phyloP scores from a whole-genome alignment of 1,284 basidiomycete genomes.

The Malassezia furfur region DNA sequence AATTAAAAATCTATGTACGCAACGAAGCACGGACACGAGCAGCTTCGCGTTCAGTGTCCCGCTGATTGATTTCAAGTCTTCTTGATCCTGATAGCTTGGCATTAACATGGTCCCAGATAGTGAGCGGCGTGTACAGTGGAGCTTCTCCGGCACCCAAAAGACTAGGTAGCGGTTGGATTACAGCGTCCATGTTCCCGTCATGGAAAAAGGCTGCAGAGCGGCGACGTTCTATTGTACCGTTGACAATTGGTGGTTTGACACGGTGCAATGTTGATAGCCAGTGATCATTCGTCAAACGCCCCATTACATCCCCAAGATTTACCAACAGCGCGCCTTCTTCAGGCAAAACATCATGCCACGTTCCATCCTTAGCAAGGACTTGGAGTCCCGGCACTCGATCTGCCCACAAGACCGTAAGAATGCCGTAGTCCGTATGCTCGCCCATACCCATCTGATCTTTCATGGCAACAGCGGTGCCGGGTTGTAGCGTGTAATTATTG shows the following conservation, averaged over 20 bases:
- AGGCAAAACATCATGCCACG: not conserved
- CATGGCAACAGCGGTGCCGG: not conserved
- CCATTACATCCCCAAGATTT: not conserved
- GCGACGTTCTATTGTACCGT: not conserved
- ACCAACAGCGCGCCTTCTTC: not conserved
- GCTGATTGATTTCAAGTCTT: not conserved
- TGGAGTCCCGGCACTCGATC: not conserved
- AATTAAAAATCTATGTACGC: conserved; percentile 11
- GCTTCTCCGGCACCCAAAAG: not conserved
- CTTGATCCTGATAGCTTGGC: not conserved
- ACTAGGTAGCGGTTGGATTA: not conserved
- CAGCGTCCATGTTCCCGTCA: not conserved
- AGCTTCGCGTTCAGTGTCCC: not conserved
- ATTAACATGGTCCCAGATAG: not conserved
- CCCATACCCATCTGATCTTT: conserved; percentile 1
- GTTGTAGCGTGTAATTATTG: not conserved
- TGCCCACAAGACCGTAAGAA: not conserved
- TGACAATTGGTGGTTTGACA: not conserved
- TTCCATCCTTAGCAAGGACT: not conserved
- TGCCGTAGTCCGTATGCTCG: conserved; percentile 1
- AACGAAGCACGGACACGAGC: not conserved
- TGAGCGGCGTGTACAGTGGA: not conserved
- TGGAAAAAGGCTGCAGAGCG: not conserved
- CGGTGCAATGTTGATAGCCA: conserved; percentile 1
- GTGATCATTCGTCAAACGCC: not conserved